Evolutionary conservation across 2,329 filamentous ascomycete genomes (phyloP), one percentile per base, ranked within the genome.

Genomic region (Penicillium occitanis): DNA sequence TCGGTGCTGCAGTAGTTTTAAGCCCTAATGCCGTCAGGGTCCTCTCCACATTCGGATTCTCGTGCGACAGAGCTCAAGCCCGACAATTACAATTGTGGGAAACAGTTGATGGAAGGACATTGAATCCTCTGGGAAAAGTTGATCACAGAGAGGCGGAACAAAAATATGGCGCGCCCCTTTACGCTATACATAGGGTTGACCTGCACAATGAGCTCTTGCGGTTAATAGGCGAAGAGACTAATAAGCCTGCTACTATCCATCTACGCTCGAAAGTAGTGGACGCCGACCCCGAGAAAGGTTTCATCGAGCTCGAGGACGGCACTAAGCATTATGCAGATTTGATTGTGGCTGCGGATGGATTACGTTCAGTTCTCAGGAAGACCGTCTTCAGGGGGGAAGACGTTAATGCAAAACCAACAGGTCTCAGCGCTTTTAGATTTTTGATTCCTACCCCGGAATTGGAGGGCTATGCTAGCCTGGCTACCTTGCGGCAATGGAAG

Each of bases 311-410:
- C 1, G 68, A 67, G 2, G 70, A 72, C 42, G 72, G 70, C 5
- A 65, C 69, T 4, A 35, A 48, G 13, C 60, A 72, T 50, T 40
- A 64, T 25, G 75, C 73, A 5, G 76, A 78, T 53, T 64, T 78
- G 2, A 67, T 78, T 6, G 58, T 78, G 28, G 74, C 69, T 7
- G 76, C 73, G 2, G 76, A 78, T 59, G 76, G 76, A 6, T 65
- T 75, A 5, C 72, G 71, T 61, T 72, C 73, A 2, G 67, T 66
- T 6, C 46, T 66, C 7, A 64, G 69, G 0, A 61, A 59, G 10
- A 55, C 64, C 25, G 66, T 74, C 10, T 5, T 19, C 10, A 40
- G 68, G 10, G 66, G 67, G 17, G 48, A 67, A 19, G 22, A 50
- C 13, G 63, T 65, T 1, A 19, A 40, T 2, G 28, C 35, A 2